Base-by-base conservation (phyloP, 1,284 basidiomycete species). In the Rhodotorula sp. region DNA sequence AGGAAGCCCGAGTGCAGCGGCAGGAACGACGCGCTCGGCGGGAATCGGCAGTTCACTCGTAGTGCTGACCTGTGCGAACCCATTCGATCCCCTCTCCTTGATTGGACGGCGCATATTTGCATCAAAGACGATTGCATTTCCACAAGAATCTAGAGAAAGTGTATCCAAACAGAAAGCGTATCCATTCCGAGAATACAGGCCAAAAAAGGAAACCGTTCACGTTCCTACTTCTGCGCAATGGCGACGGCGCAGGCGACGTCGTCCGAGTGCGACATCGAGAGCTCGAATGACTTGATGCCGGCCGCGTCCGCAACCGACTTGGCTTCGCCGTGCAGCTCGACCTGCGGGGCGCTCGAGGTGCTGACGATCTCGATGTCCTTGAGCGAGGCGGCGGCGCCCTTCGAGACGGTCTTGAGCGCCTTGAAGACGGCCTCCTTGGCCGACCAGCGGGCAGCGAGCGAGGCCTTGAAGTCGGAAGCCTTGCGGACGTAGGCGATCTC, bases 321-420 rank as follows among this genome's bases (percentile, higher is more conserved):
- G 51, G 93, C 93, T 70, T 93, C 89, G n/a, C 93, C 93, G 77
- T 89, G 86, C 42, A 97, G 86, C 65, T 81, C 84, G 56, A 79
- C 78, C 33, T 73, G 78, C 12, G 82, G 82, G 30, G 83, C 84
- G 48, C 80, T 76, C 24, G 79, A 69, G 42, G 80, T 86, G 55
- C 91, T 88, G 71, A 95, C 83, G 77, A 99, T 95, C 82, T 98
- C 96, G 76, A 99, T 97, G 74, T 98, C 95, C 82, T 91, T 93
- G 89, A 99, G 89, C 37, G 90, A 85, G 24, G 95, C 93, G 22
- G 87, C 91, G 10, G 94, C 93, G 55, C 96, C 96, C 82, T 94
- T 91, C 8, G 91, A 94, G 29, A 88, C 84, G 54, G 95, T 89
- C 46, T 91, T 91, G 22, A 99, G 86, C n/a, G 93, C 91, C 84